Evolutionary conservation across 257 asterid species (phyloP), one percentile per base, ranked within the genome.

Genomic region (Anisodus tanguticus): DNA sequence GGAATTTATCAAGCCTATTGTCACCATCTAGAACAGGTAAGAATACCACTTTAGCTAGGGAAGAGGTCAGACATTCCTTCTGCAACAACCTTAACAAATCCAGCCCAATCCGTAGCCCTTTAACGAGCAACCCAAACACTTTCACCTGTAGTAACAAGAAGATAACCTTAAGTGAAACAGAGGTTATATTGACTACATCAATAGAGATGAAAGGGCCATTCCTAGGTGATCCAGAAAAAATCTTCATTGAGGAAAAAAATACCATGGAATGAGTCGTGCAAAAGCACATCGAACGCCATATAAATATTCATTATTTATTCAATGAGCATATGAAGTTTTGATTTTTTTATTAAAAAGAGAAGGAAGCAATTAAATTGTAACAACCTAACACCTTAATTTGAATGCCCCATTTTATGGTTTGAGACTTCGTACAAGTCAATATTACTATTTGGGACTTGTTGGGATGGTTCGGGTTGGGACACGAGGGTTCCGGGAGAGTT

Each of bases 91-190:
- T 84, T 81, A 96, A 85, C 89, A 93, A 86, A 79, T 93, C 91
- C 85, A 94, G 82, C 63, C 95, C 99, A 60, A 82, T 84, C 82
- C 95, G 90, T 82, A 96, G 89, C 72, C 99, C 98, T 92, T 88
- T 91, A 85, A 96, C 90, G 74, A 96, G 97, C 63, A 90, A 90
- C 26, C 95, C 99, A 91, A 96, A 96, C 84, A 83, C 93, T 89
- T 92, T 93, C 66, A 96, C 94, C 98, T 96, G 92, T 87, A 79
- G 84, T 83, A 59, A 83, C 82, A 79, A 64, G 84, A 67, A 76
- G 58, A 85, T 9, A 77, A 77, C 31, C 63, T 53, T 77, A 5
- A 41, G 26, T 31, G 9, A 53, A 77, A 53, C 49, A 77, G 66
- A 77, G 49, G 63, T 76, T 76, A 26, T 26, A 54, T 76, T 41